Evolutionary conservation across 257 asterid species (phyloP).

Genomic region (Ocimum tenuiflorum): DNA sequence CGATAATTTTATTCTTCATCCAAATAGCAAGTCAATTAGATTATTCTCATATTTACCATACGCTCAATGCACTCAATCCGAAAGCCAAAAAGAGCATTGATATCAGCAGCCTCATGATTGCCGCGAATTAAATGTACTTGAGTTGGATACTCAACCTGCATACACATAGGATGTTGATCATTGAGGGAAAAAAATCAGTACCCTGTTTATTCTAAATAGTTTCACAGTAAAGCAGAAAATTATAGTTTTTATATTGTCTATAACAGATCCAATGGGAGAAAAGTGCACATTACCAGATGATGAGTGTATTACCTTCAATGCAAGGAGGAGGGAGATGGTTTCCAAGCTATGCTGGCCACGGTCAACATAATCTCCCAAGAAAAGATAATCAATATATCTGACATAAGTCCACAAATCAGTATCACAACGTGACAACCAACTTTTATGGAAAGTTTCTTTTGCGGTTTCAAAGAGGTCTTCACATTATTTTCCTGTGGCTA

Average conservation of each 20-base stretch:
- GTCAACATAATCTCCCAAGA: constrained; percentile 98
- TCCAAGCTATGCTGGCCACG: constrained; percentile 99
- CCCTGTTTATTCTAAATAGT: neutral
- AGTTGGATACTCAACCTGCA: constrained; percentile 79
- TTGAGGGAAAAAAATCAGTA: neutral
- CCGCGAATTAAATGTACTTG: constrained; percentile 93
- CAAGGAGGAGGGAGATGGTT: constrained; percentile 86
- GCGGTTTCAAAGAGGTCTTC: neutral
- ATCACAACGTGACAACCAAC: neutral
- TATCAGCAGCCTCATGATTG: constrained; percentile 99
- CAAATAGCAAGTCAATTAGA: constrained; percentile 10
- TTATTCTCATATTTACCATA: constrained; percentile 45
- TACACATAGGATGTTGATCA: neutral
- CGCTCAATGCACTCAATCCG: constrained; percentile 99
- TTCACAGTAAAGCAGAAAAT: neutral
- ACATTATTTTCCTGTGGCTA: neutral
- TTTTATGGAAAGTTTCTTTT: neutral
- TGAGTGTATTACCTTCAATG: constrained; percentile 56
- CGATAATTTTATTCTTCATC: constrained; percentile 13
- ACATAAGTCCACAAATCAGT: constrained; percentile 30
- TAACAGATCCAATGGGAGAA: neutral
- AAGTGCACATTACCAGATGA: constrained; percentile 1
- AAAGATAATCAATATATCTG: constrained; percentile 96
- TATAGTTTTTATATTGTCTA: neutral
- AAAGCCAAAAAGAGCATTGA: constrained; percentile 98